Base-by-base conservation (phyloP, 2,329 filamentous ascomycete genomes). In the Amauroascus niger region DNA sequence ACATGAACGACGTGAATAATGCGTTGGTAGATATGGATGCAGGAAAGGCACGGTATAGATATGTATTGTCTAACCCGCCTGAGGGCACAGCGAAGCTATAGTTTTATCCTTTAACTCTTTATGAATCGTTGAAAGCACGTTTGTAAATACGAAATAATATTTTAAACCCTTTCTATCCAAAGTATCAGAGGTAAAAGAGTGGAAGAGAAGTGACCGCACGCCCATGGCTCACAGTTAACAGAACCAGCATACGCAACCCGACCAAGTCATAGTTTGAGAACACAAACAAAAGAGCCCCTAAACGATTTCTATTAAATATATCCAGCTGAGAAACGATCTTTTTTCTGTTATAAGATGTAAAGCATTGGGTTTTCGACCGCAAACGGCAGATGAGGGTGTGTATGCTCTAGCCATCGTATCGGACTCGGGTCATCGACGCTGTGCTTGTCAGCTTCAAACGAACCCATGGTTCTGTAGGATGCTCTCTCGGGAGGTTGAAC, bases 31-130 rank as follows among this genome's bases (percentile, higher is more conserved):
- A 75, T 63, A 71, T 75, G 70, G 65, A 72, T 60, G 66, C 60
- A 33, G 70, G 71, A 1, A 74, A 71, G 60, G 71, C 73, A 54
- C 66, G 74, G 52, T 76, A 74, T 65, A 61, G 74, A 26, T 75
- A 71, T 65, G 72, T 75, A 22, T 56, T 76, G 58, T 64, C 70
- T 11, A 75, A 75, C 63, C 63, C 67, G 43, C 54, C 50, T 40
- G 57, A 56, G 33, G 50, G 44, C 1, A 57, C 63, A 54, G 62
- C 65, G 28, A 70, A 63, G 49, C 41, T 71, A 54, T 70, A 61
- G n/a, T n/a, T n/a, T n/a, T n/a, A n/a, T n/a, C n/a, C n/a, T n/a
- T n/a, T n/a, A n/a, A n/a, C n/a, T n/a, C n/a, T n/a, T n/a, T n/a
- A n/a, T n/a, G n/a, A n/a, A n/a, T n/a, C n/a, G n/a, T n/a, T n/a